Base-by-base conservation (phyloP, 176 grass and related monocot species). In the Coix lacrymajobi region DNA sequence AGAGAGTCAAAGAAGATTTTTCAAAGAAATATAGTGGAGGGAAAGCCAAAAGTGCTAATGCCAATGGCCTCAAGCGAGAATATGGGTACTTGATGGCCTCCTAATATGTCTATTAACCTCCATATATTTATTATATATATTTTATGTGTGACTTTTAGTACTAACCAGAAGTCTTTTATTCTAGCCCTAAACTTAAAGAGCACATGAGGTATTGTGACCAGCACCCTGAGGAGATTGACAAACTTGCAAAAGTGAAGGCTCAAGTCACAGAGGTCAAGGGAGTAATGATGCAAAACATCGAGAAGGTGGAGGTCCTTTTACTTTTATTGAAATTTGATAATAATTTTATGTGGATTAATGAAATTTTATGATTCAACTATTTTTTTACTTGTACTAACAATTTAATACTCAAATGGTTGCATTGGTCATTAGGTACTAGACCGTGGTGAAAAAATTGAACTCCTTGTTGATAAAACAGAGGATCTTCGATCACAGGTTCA, bases 211-310 rank as follows among this genome's bases (percentile, higher is more conserved):
- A 89, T 11, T 97, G 94, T 86, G 87, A 91, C 44, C 81, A 86
- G 34, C 91, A 97, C 81, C 94, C 94, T 31, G 94, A 93, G 57
- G 94, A 93, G 74, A 91, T 93, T 16, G 90, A 80, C 89, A 97
- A 97, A 60, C 91, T 97, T 74, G 91, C 91, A 5, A 97, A 97
- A 71, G 94, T 97, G 64, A 93, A 97, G 73, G 94, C 94, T 81
- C 94, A 97, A 40, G 94, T 93, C 87, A 91, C 94, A 60, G 94
- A 97, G 83, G 94, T 97, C 19, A 97, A 97, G 40, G 94, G 94
- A 51, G 94, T 97, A 6, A 97, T 97, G 94, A 97, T 97, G 94
- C 91, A 97, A 91, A 97, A 97, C 46, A 97, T 97, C 0, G 94
- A 97, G 73, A 97, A 97, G 88, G 94, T 91, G 45, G 30, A 20